Evolutionary conservation across 345 rosid species (phyloP).

Genomic region (Eucalyptus tenuipes): DNA sequence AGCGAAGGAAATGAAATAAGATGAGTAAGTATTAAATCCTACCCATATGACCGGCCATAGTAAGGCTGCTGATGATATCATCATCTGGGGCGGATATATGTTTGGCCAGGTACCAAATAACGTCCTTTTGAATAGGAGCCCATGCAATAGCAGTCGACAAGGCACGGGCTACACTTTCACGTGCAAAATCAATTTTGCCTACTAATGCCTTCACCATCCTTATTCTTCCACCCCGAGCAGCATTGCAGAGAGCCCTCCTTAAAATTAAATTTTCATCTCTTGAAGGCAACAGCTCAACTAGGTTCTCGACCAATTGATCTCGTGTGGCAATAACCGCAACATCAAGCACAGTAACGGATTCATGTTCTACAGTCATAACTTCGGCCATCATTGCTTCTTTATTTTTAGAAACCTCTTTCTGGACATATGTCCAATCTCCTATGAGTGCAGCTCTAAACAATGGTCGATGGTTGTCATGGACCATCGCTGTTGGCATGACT

Average conservation of each 20-base stretch:
- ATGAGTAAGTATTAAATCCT: background rate
- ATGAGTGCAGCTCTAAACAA: background rate
- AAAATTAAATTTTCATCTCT: accelerated
- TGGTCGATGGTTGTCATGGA: accelerated
- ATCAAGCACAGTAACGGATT: background rate
- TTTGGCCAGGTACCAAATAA: accelerated
- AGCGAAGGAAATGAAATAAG: background rate
- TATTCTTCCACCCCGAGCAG: background rate
- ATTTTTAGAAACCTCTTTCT: too few relatives aligned
- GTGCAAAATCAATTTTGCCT: accelerated
- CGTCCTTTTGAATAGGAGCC: background rate
- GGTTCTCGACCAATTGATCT: background rate
- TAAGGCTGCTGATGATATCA: background rate
- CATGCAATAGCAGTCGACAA: background rate
- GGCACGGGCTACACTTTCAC: background rate
- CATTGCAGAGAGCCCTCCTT: background rate
- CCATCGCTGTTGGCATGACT: background rate
- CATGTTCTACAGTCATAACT: background rate
- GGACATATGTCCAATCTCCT: background rate
- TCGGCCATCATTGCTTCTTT: background rate
- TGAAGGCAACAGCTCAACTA: background rate
- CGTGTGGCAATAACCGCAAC: background rate
- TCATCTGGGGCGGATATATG: too few relatives aligned
- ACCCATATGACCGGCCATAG: background rate
- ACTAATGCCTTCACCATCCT: background rate